Evolutionary conservation across 306 rosid genomes (phyloP), one percentile per base, ranked within the genome.

Genomic region (apple (Malus domestica)): DNA sequence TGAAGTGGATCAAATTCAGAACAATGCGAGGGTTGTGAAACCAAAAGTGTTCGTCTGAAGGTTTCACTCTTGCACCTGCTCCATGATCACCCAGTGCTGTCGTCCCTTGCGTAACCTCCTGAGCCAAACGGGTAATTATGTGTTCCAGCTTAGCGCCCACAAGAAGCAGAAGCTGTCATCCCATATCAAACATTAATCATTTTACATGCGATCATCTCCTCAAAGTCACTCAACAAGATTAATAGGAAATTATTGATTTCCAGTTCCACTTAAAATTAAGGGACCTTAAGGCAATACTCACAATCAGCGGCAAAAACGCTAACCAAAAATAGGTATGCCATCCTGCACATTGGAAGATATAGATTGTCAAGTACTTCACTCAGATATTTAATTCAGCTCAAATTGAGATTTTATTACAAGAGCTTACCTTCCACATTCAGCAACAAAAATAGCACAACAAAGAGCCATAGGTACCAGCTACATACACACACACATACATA

Each of bases 251-350:
- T 60, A 60, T 22, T 25, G 7, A 20, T 44, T n/a, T 54, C 45
- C 45, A 42, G 23, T 54, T 33, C 42, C 44, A 57, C 54, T 57
- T 40, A 19, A 11, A 38, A 12, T 22, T 25, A 58, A 82, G 68
- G 64, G 58, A 55, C 66, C n/a, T 15, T 54, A 13, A 58, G 42
- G 35, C 66, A 84, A 10, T 42, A 42, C 98, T 90, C 84, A 92
- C 98, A 75, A 92, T 87, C 70, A 95, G 25, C 20, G 97, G 97
- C 80, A 95, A 80, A 85, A 95, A 92, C 8, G 98, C 85, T 74
- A 95, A 68, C 98, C 98, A 95, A 80, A 95, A 95, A 76, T 92
- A 95, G 16, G 96, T 85, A 81, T 92, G 89, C 98, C 97, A 95
- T 75, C 98, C 98, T 91, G 86, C 84, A 82, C 15, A 62, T 63